phyloP scores from a whole-genome alignment of 768 basidiomycete species.

The Piloderma croceum region DNA sequence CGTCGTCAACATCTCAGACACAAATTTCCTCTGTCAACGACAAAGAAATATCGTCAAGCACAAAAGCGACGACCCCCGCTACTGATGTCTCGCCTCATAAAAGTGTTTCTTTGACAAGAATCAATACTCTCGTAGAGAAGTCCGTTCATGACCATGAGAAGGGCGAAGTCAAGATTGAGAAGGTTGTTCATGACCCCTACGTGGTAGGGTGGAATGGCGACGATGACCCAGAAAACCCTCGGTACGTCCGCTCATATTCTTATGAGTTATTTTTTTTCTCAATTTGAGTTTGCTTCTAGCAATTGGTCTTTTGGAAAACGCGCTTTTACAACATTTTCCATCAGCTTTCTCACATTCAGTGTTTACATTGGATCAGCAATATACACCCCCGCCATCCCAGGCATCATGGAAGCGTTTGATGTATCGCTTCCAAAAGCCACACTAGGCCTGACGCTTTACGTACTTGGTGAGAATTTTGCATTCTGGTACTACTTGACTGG shows the following conservation, averaged over 20 bases:
- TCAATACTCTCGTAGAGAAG: no score
- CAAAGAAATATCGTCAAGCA: constrained; percentile 6
- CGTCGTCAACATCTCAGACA: constrained; percentile 3
- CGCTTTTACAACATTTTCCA: constrained; percentile 26
- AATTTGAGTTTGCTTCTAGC: constrained; percentile 9
- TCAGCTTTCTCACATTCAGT: no score
- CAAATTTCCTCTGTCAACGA: constrained; percentile 2
- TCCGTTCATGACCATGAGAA: constrained; percentile 6
- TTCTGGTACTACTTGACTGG: no score
- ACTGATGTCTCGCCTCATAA: constrained; percentile 5
- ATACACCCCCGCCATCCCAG: constrained; percentile 25
- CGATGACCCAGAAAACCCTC: constrained; percentile 24
- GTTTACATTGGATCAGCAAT: no score
- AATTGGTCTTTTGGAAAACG: constrained; percentile 28
- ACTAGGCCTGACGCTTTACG: constrained; percentile 24
- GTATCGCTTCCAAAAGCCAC: constrained; percentile 25
- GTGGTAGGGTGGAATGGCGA: constrained; percentile 24
- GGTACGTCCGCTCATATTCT: constrained; percentile 10
- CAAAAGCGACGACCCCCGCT: constrained; percentile 1
- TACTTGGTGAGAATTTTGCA: constrained; percentile 19
- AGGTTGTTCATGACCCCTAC: constrained; percentile 13
- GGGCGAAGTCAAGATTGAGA: background rate
- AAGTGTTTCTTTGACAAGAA: no score
- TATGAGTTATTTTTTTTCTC: background rate
- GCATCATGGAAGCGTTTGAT: constrained; percentile 21